A percentile compares a stretch with the other conserved stretches of the same genome.
These are phyloP conservation scores for Aspergillus calidoustus DNA, from an alignment of 2,329 filamentous ascomycete genomes.

Conservation along the genomic window DNA sequence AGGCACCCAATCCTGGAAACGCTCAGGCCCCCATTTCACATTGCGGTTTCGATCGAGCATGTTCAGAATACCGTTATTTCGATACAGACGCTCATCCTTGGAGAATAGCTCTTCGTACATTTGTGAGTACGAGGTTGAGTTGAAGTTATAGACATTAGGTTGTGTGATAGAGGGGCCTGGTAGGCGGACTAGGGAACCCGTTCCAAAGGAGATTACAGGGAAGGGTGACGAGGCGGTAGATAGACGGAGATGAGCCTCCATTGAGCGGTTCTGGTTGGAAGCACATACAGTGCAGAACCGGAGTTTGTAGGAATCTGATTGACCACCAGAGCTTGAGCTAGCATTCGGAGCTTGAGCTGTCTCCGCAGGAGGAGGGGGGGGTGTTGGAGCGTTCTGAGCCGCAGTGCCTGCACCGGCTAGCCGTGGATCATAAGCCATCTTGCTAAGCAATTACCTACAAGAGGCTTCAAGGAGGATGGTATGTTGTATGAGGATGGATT, in stretches of 20 bases:
- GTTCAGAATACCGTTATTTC: constrained; percentile 88
- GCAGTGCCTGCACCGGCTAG: constrained; percentile 53
- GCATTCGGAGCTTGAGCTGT: constrained; percentile 34
- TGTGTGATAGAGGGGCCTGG: constrained; percentile 89
- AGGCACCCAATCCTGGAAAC: constrained; percentile 96
- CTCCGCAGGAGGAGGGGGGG: constrained; percentile 53
- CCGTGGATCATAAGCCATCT: constrained; percentile 58
- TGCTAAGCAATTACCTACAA: constrained; percentile 23
- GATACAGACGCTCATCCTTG: constrained; percentile 87
- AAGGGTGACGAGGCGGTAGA: constrained; percentile 81
- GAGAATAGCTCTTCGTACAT: constrained; percentile 90
- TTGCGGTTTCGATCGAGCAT: constrained; percentile 92
- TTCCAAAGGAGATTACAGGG: constrained; percentile 98
- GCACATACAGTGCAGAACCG: constrained; percentile 99
- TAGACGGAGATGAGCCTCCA: constrained; percentile 97
- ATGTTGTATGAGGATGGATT: constrained; percentile 18
- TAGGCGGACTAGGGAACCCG: constrained; percentile 88
- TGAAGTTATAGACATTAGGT: constrained; percentile 98
- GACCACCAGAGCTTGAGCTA: constrained; percentile 5
- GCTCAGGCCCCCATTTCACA: constrained; percentile 93
- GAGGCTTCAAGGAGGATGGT: constrained; percentile 18
- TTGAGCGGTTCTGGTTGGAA: constrained; percentile 98
- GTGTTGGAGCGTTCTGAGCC: constrained; percentile 48
- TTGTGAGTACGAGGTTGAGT: constrained; percentile 90
- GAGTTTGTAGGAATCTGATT: constrained; percentile 72